These are phyloP conservation scores for Vitis rotundifolia DNA, from an alignment of 164 flowering plant genomes.

Conservation along the genomic window DNA sequence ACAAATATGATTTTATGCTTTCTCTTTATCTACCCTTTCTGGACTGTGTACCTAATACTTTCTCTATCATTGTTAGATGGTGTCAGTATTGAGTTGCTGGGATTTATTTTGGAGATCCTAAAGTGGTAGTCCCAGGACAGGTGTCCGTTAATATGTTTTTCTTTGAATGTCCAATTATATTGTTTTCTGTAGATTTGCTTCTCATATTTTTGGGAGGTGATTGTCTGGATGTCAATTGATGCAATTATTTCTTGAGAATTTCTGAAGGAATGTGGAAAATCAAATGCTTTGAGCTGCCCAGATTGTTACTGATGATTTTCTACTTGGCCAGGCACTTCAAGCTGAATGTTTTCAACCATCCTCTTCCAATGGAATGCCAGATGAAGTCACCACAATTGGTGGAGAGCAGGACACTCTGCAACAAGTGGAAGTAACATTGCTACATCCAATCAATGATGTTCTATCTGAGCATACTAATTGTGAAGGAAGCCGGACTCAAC, in stretches of 20 bases:
- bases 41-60: neutral
- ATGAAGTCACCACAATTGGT: conserved; percentile 9
- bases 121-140: neutral
- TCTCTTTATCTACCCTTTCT: neutral
- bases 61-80: neutral
- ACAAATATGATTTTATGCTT: too few species aligned
- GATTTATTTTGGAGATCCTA: neutral
- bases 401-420: conserved; percentile 7
- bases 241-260: neutral
- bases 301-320: neutral
- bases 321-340: conserved; percentile 17
- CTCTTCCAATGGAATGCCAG: conserved; percentile 12
- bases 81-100: neutral
- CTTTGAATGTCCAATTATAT: neutral
- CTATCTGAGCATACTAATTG: conserved; percentile 5
- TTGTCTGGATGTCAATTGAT: neutral
- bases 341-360: conserved; percentile 10
- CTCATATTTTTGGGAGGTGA: neutral
- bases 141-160: neutral
- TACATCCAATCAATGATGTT: conserved; percentile 3
- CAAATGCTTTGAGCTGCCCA: neutral
- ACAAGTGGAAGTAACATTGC: conserved; percentile 1
- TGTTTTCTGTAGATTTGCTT: neutral
- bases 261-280: neutral
- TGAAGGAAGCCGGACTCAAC: conserved; percentile 6